These are phyloP conservation scores for Dentipellis fragilis DNA, from an alignment of 768 basidiomycete genomes.

Conservation along the genomic window DNA sequence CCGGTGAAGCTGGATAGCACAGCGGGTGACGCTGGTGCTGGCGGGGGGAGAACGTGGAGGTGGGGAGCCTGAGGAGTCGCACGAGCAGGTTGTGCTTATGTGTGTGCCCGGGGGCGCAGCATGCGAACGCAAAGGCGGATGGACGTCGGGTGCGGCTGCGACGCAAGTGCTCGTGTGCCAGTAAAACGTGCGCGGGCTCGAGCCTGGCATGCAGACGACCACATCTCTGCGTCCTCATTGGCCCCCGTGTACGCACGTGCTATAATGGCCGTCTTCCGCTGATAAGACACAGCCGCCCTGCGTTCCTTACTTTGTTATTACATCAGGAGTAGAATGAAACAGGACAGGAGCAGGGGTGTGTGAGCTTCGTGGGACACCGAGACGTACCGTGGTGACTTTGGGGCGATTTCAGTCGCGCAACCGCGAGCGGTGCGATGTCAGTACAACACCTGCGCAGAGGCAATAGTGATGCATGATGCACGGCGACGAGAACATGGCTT, in stretches of 20 bases:
- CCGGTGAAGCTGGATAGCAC: background rate
- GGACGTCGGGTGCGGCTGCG: no score
- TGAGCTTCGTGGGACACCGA: background rate
- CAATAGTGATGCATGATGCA: background rate
- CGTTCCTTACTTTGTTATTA: background rate
- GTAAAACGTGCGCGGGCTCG: constrained; percentile 3
- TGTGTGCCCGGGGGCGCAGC: background rate
- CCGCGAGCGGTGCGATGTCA: background rate
- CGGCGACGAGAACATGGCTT: background rate
- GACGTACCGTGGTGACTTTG: background rate
- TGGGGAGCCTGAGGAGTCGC: background rate
- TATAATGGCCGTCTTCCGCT: background rate
- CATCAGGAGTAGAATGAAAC: background rate
- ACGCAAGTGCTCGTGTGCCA: constrained; percentile 13
- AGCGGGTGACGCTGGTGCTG: background rate
- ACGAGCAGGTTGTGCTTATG: background rate
- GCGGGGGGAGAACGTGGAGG: background rate
- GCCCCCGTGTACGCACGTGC: constrained; percentile 2
- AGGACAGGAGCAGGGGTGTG: background rate
- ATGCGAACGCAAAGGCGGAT: background rate
- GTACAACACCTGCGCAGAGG: background rate
- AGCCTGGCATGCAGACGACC: constrained; percentile 11
- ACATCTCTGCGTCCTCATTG: constrained; percentile 4
- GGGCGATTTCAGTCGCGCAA: background rate
- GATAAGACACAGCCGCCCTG: no score